These are phyloP conservation scores for Nitzschia putrida DNA, from an alignment of 108 stramenopile species.

Conservation along the genomic window DNA sequence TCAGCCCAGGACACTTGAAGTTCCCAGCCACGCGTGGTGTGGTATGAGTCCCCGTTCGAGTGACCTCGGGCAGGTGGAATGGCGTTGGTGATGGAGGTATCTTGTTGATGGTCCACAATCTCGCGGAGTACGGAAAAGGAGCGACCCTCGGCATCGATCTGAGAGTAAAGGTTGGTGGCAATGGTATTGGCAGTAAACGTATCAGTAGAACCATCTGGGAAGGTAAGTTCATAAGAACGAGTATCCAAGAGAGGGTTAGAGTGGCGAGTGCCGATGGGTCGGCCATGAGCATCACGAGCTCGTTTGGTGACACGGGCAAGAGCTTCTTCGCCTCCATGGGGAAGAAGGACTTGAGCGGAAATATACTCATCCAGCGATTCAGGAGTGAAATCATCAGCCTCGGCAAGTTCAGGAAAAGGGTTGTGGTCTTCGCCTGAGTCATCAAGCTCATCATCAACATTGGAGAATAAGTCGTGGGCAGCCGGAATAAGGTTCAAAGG, in stretches of 20 bases:
- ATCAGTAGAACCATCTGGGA: constrained; percentile 13
- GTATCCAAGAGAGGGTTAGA: constrained; percentile 35
- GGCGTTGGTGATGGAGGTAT: constrained; percentile 3
- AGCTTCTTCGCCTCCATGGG: background rate
- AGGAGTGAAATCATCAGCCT: background rate
- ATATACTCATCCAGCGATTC: constrained; percentile 1
- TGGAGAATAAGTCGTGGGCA: too few species aligned
- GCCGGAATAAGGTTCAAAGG: too few species aligned
- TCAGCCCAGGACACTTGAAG: constrained; percentile 47
- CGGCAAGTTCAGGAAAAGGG: background rate
- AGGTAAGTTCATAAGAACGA: constrained; percentile 21
- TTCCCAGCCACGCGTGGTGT: constrained; percentile 57
- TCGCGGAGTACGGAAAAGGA: constrained; percentile 4
- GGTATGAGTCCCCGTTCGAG: background rate
- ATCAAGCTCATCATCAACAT: too few species aligned
- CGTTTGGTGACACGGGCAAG: background rate
- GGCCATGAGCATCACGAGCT: constrained; percentile 1
- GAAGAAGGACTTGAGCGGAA: background rate
- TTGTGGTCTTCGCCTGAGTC: too few species aligned
- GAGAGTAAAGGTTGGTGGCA: constrained; percentile 44
- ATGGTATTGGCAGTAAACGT: constrained; percentile 52
- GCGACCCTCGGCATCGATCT: constrained; percentile 41
- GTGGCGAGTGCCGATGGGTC: constrained; percentile 8
- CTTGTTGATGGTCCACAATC: constrained; percentile 25
- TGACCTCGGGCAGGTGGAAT: background rate